Evolutionary conservation across 352 stramenopile genomes (phyloP).

Genomic region (Nothophytophthora sp.): DNA sequence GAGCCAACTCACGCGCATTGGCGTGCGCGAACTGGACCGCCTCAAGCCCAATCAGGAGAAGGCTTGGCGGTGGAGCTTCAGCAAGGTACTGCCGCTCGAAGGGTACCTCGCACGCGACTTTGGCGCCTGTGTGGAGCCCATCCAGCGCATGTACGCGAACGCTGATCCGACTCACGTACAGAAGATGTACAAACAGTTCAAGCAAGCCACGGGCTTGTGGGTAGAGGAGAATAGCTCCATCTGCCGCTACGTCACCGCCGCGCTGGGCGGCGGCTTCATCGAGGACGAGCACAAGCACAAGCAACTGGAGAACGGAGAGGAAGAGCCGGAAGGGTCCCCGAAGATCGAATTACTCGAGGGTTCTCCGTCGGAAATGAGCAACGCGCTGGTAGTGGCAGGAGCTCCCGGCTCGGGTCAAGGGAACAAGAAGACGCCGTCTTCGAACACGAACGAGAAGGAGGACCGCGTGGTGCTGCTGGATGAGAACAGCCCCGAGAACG

Average conservation of each 20-base stretch:
- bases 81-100: constrained; percentile 81
- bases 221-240: constrained; percentile 86
- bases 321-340: constrained; percentile 29
- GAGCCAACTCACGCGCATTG: constrained; percentile 77
- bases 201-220: constrained; percentile 81
- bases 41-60: constrained; percentile 88
- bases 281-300: constrained; percentile 44
- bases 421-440: constrained; percentile 19
- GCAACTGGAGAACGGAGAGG: constrained; percentile 34
- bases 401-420: neutral
- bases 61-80: constrained; percentile 85
- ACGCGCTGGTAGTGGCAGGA: constrained; percentile 36
- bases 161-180: constrained; percentile 82
- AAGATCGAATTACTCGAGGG: constrained; percentile 49
- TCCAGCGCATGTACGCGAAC: constrained; percentile 87
- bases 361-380: constrained; percentile 26
- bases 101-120: constrained; percentile 86
- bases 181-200: constrained; percentile 89
- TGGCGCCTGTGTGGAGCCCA: constrained; percentile 79
- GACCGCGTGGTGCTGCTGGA: constrained; percentile 40
- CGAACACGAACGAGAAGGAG: constrained; percentile 7
- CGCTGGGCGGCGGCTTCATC: constrained; percentile 67
- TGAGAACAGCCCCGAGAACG: constrained; percentile 32
- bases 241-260: constrained; percentile 72
- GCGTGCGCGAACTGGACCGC: constrained; percentile 81